Evolutionary conservation across 2,329 filamentous ascomycete genomes (phyloP).

Genomic region (Lasiodiplodia theobromae): DNA sequence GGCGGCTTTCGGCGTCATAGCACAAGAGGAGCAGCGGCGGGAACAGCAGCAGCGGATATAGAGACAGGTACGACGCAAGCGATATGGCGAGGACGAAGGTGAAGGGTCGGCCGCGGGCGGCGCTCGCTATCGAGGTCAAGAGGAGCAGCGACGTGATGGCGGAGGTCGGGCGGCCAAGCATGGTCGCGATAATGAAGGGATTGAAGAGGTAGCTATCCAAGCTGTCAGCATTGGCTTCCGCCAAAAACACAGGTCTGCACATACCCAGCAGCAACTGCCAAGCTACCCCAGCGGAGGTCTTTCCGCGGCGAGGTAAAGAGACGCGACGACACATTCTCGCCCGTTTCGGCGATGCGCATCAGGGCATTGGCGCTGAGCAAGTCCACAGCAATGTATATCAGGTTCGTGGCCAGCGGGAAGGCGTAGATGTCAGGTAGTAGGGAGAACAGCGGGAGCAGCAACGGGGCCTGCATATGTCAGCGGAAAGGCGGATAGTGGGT

Average conservation of each 20-base stretch:
- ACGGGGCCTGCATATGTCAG: conserved; percentile 70
- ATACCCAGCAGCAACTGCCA: conserved; percentile 80
- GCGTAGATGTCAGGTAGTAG: conserved; percentile 75
- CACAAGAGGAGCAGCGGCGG: conserved; percentile 82
- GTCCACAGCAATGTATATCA: conserved; percentile 84
- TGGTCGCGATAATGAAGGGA: conserved; percentile 90
- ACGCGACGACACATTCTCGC: conserved; percentile 75
- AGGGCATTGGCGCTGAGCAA: conserved; percentile 82
- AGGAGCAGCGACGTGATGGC: conserved; percentile 90
- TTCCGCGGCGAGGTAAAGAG: conserved; percentile 81
- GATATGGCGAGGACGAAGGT: conserved; percentile 85
- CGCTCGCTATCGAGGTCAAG: conserved; percentile 81
- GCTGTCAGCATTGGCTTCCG: neutral
- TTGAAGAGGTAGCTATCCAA: conserved; percentile 82
- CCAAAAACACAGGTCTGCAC: neutral
- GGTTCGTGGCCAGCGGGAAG: conserved; percentile 75
- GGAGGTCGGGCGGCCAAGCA: conserved; percentile 85
- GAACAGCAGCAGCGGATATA: conserved; percentile 88
- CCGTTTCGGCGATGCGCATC: conserved; percentile 79
- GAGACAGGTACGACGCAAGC: conserved; percentile 87
- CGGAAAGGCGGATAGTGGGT: neutral
- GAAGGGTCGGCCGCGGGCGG: conserved; percentile 72
- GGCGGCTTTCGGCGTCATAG: conserved; percentile 66
- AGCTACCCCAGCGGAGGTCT: conserved; percentile 74
- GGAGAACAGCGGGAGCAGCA: conserved; percentile 90